These are phyloP conservation scores for Acidiella bohemica DNA, from an alignment of 495 filamentous ascomycete genomes.

Conservation along the genomic window DNA sequence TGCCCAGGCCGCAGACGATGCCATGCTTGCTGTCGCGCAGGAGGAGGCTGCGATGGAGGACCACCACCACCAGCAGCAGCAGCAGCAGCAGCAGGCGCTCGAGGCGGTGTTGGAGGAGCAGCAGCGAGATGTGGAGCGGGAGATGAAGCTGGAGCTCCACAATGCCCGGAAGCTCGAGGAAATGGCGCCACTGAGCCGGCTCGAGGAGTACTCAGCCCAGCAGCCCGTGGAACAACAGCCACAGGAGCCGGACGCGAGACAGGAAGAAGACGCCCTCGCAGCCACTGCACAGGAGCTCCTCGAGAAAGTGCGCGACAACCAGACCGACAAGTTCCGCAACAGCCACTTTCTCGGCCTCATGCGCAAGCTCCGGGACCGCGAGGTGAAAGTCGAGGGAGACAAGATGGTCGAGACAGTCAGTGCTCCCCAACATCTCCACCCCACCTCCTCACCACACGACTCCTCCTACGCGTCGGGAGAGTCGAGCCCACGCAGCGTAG, in stretches of 20 bases:
- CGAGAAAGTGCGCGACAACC: constrained; percentile 53
- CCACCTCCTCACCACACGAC: constrained; percentile 4
- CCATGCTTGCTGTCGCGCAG: too few species aligned
- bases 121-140: constrained; percentile 11
- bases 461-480: constrained; percentile 14
- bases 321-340: constrained; percentile 59
- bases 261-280: constrained; percentile 53
- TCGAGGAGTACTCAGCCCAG: not conserved
- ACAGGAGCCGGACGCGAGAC: constrained; percentile 8
- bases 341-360: constrained; percentile 67
- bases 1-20: constrained; percentile 23
- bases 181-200: not conserved
- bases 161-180: not conserved
- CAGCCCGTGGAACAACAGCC: constrained; percentile 1
- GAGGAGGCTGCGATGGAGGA: constrained; percentile 10
- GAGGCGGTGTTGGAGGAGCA: not conserved
- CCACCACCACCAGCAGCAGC: constrained; percentile 1
- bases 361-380: constrained; percentile 37
- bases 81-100: not conserved
- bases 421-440: constrained; percentile 2
- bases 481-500: constrained; percentile 1
- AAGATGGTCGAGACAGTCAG: constrained; percentile 29
- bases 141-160: not conserved
- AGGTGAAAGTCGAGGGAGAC: constrained; percentile 30
- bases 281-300: constrained; percentile 57